Evolutionary conservation across 192 early-diverging fungal genomes (phyloP), one percentile per base, ranked within the genome.

Genomic region (Entrophospora sp.): DNA sequence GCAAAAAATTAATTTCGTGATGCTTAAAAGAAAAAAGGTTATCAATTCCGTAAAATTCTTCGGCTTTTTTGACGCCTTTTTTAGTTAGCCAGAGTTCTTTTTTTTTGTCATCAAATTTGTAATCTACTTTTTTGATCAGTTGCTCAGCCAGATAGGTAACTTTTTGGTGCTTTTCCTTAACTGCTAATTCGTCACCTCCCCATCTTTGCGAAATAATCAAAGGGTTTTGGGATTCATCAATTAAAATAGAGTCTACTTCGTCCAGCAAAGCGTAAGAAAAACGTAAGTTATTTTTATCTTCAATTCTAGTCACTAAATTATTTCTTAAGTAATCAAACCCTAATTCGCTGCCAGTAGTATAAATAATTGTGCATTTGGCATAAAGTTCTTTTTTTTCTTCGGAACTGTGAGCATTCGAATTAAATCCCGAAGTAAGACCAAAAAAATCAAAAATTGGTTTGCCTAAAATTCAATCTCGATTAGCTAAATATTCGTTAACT

Each of bases 301-400:
- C 48, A 49, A 49, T 49, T 10, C 18, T 49, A 49, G 9, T 49
- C 7, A 49, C 18, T 22, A 49, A 49, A 22, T 49, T 49, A 49
- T 49, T 49, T n/a, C 48, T 5, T 24, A 49, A n/a, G 18, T 49
- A 49, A 49, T 49, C 48, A 49, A 49, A 49, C 18, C 48, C 48
- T 49, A 49, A 49, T 49, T 49, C 48, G 18, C 48, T 49, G 48
- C 48, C 48, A 49, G 48, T 49, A 49, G 48, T 49, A 49, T 49
- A 49, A 20, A 49, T 49, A 49, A 49, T n/a, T 49, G 48, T 49
- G 24, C 48, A 49, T 10, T 22, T n/a, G 18, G 5, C 20, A 49
- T 49, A 49, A 10, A 49, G 18, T 49, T 49, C 24, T 22, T 49
- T 49, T 24, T 49, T 49, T 22, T 49, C 48, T 22, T 9, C 20